Evolutionary conservation across 2,329 filamentous ascomycete genomes (phyloP).

Genomic region (Hypoxylon sp.): DNA sequence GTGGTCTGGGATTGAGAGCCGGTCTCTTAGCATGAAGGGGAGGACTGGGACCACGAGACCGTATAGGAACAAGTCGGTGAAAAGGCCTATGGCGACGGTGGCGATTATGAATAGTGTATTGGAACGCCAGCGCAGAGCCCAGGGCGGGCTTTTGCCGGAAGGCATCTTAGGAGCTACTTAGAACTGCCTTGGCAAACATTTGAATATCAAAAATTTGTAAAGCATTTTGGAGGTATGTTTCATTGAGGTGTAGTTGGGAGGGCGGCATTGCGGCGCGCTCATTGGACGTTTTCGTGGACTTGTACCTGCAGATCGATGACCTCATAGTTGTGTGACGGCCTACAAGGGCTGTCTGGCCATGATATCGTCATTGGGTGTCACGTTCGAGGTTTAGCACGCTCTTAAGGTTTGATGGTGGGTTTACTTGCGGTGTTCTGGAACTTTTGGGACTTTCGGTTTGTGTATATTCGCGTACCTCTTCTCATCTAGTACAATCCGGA

Average conservation of each 20-base stretch:
- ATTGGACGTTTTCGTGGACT: slow-evolving; percentile 10
- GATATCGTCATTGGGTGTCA: background rate
- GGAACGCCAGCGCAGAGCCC: slow-evolving; percentile 64
- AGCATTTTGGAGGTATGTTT: background rate
- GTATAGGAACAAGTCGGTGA: slow-evolving; percentile 73
- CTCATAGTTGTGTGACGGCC: slow-evolving; percentile 36
- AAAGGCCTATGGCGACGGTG: slow-evolving; percentile 69
- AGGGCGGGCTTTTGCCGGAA: slow-evolving; percentile 36
- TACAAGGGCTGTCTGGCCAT: background rate
- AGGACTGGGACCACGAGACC: slow-evolving; percentile 71
- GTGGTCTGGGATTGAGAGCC: slow-evolving; percentile 62
- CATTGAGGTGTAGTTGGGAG: slow-evolving; percentile 4
- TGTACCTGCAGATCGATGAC: slow-evolving; percentile 47
- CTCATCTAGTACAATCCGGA: background rate
- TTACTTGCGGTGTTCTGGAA: background rate
- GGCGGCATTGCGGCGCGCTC: background rate
- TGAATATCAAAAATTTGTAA: background rate
- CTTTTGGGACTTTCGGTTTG: background rate
- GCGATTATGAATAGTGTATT: slow-evolving; percentile 71
- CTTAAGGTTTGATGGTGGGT: background rate
- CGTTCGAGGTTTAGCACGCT: background rate
- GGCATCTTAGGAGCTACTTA: background rate
- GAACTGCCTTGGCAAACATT: background rate
- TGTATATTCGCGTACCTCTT: background rate
- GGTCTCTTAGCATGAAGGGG: slow-evolving; percentile 69